Evolutionary conservation across 257 asterid genomes (phyloP).

Genomic region (Primulina huaijiensis): DNA sequence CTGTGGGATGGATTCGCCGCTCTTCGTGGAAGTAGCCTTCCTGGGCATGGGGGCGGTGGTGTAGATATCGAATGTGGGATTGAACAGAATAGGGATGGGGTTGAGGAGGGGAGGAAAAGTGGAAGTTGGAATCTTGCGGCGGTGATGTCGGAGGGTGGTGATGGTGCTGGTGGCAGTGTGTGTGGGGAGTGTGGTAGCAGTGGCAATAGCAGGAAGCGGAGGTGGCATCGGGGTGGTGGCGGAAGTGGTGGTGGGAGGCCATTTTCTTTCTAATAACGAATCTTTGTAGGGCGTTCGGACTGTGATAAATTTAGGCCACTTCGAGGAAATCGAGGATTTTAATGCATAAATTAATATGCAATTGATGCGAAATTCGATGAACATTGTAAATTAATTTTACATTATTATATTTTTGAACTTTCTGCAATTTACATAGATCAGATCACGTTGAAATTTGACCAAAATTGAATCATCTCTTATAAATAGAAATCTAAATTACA

Average conservation of each 20-base stretch:
- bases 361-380: no score
- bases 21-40: conserved; percentile 27
- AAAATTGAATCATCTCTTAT: no score
- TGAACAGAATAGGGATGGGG: conserved; percentile 28
- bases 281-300: conserved; percentile 13
- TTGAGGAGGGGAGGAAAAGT: conserved; percentile 29
- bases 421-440: background rate
- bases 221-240: conserved; percentile 27
- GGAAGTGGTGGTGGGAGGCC: conserved; percentile 55
- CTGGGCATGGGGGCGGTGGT: conserved; percentile 25
- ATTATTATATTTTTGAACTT: background rate
- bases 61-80: conserved; percentile 28
- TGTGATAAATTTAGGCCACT: conserved; percentile 8
- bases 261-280: conserved; percentile 30
- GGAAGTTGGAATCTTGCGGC: conserved; percentile 39
- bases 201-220: conserved; percentile 29
- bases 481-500: no score
- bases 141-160: conserved; percentile 38
- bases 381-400: background rate
- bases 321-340: background rate
- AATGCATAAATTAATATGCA: no score
- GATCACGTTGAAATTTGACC: background rate
- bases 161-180: conserved; percentile 24
- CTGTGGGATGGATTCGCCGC: conserved; percentile 28
- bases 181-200: conserved; percentile 26